Percentiles rank a stretch among this genome's conserved stretches.
Evolutionary conservation across 1,139 yeast genomes (phyloP).

Genomic region (Saccharomyces hybrid): DNA sequence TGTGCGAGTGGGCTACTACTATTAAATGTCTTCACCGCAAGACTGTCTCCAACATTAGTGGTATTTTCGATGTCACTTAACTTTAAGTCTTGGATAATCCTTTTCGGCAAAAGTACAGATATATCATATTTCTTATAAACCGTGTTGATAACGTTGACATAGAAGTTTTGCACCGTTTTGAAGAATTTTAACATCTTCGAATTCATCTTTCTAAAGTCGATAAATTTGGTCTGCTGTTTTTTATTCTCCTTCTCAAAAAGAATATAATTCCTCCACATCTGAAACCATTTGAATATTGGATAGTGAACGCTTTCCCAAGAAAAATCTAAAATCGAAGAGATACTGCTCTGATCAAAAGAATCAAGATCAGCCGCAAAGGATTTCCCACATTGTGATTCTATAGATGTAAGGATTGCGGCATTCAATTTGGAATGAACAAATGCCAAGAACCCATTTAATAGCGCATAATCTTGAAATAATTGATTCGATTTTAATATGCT

Average conservation of each 20-base stretch:
- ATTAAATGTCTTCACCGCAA: constrained; percentile 11
- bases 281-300: constrained; percentile 50
- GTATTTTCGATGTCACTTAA: constrained; percentile 1
- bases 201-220: constrained; percentile 51
- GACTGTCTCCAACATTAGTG: constrained; percentile 6
- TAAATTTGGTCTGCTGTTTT: constrained; percentile 32
- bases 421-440: constrained; percentile 25
- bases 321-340: constrained; percentile 34
- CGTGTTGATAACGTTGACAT: constrained; percentile 34
- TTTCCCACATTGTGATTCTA: constrained; percentile 5
- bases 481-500: constrained; percentile 21
- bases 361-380: not conserved
- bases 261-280: constrained; percentile 23
- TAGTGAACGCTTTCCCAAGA: constrained; percentile 59
- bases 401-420: constrained; percentile 8
- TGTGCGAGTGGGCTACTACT: constrained; percentile 28
- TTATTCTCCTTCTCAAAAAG: constrained; percentile 17
- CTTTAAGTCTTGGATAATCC: constrained; percentile 13
- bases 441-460: constrained; percentile 25
- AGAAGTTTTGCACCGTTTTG: constrained; percentile 42
- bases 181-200: constrained; percentile 44
- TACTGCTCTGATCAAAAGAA: not conserved
- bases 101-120: constrained; percentile 14
- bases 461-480: constrained; percentile 23
- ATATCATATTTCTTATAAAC: constrained; percentile 13